Conservation (phyloP, 169 alveolate genomes). For the Besnoitia besnoiti region DNA sequence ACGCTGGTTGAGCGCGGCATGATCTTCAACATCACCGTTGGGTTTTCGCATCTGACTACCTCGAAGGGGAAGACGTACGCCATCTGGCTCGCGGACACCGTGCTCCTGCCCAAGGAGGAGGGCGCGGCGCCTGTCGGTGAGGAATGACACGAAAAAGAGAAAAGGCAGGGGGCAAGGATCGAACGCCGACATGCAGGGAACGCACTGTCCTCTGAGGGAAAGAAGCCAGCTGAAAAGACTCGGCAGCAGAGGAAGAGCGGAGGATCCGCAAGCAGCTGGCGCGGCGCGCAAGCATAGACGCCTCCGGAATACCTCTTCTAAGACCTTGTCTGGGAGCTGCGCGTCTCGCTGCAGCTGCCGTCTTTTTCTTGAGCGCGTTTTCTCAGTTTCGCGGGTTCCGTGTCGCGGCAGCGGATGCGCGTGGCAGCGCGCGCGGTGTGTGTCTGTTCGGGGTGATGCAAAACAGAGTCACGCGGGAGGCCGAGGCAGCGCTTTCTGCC, state of each 20-base stretch:
- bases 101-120: slow-evolving; percentile 78
- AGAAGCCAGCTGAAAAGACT: no score
- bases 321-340: no score
- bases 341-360: background rate
- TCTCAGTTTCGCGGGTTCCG: background rate
- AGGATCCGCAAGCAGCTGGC: no score
- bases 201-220: no score
- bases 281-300: no score
- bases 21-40: slow-evolving; percentile 85
- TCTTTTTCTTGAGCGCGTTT: background rate
- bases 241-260: no score
- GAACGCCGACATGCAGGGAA: no score
- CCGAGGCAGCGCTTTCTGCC: background rate
- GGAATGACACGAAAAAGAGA: background rate
- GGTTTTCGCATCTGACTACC: slow-evolving; percentile 81
- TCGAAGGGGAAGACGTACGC: slow-evolving; percentile 79
- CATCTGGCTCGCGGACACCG: slow-evolving; percentile 91
- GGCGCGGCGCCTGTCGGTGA: slow-evolving; percentile 49
- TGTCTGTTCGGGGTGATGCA: background rate
- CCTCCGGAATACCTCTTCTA: no score
- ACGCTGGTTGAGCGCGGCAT: slow-evolving; percentile 79
- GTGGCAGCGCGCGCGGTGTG: background rate
- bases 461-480: background rate
- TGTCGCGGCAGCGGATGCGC: background rate
- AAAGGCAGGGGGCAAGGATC: no score